A percentile compares a stretch with the other conserved stretches of the same genome.
Evolutionary conservation across 1,284 basidiomycete genomes (phyloP).

Genomic region (Tilletia indica): DNA sequence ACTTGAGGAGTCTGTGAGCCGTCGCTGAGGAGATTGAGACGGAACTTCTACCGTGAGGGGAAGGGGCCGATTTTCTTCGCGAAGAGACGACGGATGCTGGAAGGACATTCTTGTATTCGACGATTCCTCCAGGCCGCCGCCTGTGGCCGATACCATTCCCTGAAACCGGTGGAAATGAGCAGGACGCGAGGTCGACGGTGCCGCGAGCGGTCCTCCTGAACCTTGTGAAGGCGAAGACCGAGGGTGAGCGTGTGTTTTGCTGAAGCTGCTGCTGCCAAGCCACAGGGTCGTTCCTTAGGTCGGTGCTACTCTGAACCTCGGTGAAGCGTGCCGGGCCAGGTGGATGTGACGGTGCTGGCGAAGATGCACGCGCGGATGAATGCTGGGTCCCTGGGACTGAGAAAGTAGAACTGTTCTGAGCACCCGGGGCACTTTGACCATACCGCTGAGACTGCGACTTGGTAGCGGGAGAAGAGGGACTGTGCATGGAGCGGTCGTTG

Average conservation of each 20-base stretch:
- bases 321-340: no score
- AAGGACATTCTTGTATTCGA: slow-evolving; percentile 2
- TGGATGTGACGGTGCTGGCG: not conserved
- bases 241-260: no score
- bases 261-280: no score
- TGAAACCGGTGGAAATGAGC: no score
- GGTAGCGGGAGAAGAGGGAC: not conserved
- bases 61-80: not conserved
- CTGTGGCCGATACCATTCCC: no score
- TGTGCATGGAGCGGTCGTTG: not conserved
- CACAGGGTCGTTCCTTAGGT: no score
- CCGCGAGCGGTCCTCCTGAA: no score
- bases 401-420: not conserved
- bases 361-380: not conserved
- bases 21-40: slow-evolving; percentile 10
- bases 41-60: slow-evolving; percentile 2
- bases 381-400: not conserved
- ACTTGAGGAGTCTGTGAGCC: not conserved
- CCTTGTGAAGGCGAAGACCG: no score
- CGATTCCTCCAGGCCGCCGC: no score
- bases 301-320: no score
- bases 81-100: not conserved
- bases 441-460: not conserved
- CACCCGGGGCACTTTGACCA: not conserved
- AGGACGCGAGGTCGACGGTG: no score